Base-by-base conservation (phyloP, 2,329 filamentous ascomycete species). In the Ceratocystis papillata region DNA sequence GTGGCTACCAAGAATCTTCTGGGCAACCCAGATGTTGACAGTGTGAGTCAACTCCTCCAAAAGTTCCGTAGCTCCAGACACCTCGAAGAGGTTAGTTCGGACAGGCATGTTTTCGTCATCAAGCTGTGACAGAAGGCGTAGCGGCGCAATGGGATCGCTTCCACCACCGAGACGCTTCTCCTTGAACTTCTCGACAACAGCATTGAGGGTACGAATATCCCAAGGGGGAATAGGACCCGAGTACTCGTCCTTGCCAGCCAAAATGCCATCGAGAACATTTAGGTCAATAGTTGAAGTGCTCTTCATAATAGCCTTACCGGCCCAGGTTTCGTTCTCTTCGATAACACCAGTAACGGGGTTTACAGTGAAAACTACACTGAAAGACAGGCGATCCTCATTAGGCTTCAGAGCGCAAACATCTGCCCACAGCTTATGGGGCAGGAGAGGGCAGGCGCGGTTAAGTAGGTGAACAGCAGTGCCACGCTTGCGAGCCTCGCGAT, bases 101-200 rank as follows among this genome's bases (percentile, higher is more conserved):
- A 97, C 92, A 1, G 93, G 94, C 64, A 96, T 90, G 75, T 97
- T 97, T 80, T 99, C 94, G 71, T 99, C 94, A 71, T 99, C 94
- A 50, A 97, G 82, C 77, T 96, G 92, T 76, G 96, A 91, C 69
- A 97, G 80, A 60, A 99, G 82, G 67, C 94, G 88, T 64, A 99
- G 83, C 50, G 93, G 87, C 44, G 92, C 88, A 71, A 96, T 89
- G 12, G 88, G 85, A 69, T 88, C 85, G 55, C 85, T 85, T 45
- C 88, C 87, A 64, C 91, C 87, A 66, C 88, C 89, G 67, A 96
- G 88, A 68, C 94, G 88, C 62, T 85, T 81, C 77, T 96, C 90
- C 55, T 91, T 88, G 81, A 97, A 95, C 75, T 94, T 96, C 73
- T 91, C 88, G 4, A 91, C 85, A 69, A 96, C 84, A 70, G 85